Base-by-base conservation (phyloP, 2,329 filamentous ascomycete genomes). In the Macrophomina phaseolina region DNA sequence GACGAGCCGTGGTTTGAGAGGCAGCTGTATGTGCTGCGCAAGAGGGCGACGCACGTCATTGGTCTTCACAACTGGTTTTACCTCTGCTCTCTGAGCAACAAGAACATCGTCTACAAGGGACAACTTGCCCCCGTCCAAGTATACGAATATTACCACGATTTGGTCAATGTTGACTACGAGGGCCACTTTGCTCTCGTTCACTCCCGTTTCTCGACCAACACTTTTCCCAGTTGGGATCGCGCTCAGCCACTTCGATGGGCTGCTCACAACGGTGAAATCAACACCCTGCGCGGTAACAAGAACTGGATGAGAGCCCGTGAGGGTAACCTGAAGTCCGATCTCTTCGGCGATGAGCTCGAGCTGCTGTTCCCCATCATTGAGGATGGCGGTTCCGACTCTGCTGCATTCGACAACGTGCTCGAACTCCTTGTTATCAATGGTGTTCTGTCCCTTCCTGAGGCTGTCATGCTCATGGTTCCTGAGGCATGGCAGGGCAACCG, bases 261-360 rank as follows among this genome's bases (percentile, higher is more conserved):
- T 71, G 94, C 94, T 75, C 94, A 98, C 85, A 98, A 98, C 79
- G 94, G 94, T 85, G 94, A 98, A 83, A 98, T 98, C 78, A 98
- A 98, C 81, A 98, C 94, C 1, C 84, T 98, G 69, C 91, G 94
- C 77, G 94, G 94, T 69, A 98, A 98, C 85, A 98, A 98, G 86
- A 98, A 98, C 82, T 98, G 94, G 94, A 98, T 98, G 94, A 91
- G 94, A 73, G 94, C 94, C 69, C 90, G 94, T 76, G 94, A 98
- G 82, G 94, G 94, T 80, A 90, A 97, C 70, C 91, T 98, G 87
- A 91, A 93, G 77, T 98, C 94, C 1, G 90, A 94, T 71, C 85
- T 97, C 65, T 98, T 98, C 77, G 93, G 92, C 70, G 93, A 97
- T 34, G 94, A 97, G 75, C 89, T 98, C 16, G 93, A 97, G 80